Base-by-base conservation (phyloP, 495 filamentous ascomycete species). In the Ramalina peruviana region DNA sequence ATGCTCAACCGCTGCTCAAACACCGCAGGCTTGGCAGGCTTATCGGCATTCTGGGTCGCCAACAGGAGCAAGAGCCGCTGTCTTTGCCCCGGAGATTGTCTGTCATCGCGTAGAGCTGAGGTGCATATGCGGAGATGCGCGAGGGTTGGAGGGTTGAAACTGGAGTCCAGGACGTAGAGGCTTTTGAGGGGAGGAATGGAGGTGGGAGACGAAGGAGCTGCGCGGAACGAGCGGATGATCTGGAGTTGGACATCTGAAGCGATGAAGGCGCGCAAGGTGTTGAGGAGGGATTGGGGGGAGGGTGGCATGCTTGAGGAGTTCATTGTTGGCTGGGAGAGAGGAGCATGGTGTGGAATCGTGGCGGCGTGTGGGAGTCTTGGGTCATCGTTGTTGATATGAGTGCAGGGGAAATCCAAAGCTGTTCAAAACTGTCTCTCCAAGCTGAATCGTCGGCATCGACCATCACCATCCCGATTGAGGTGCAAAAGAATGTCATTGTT, bases 11-110 rank as follows among this genome's bases (percentile, higher is more conserved):
- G 75, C 54, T 94, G 79, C 54, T 83, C 81, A 57, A 94, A 95
- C 0, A 71, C 59, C 3, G 88, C 88, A 0, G 90, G 86, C 52
- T 85, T 87, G 25, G 85, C 73, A 10, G 85, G 79, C 59, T 98
- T 98, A 61, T 98, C 90, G 1, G 89, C 90, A 72, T 98, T 98
- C 53, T 90, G 82, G 25, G 85, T 85, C 1, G 87, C 82, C 19
- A 97, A 81, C 0, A 98, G 73, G 0, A 98, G 73, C 1, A 98
- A 67, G 3, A 97, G 59, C 0, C 86, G 73, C 21, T 21, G 27
- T 10, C 43, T 0, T 13, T 15, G 25, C 16, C 74, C 66, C 1
- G 69, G 65, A 33, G 49, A 51, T 3, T 49, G 54, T 25, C 30
- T 57, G 12, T 53, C 56, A 20, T 58, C 57, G 36, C 73, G 63